A percentile compares a stretch with the other conserved stretches of the same genome.
phyloP scores from a whole-genome alignment of 305 asterid species.

The Rubia peregrina region DNA sequence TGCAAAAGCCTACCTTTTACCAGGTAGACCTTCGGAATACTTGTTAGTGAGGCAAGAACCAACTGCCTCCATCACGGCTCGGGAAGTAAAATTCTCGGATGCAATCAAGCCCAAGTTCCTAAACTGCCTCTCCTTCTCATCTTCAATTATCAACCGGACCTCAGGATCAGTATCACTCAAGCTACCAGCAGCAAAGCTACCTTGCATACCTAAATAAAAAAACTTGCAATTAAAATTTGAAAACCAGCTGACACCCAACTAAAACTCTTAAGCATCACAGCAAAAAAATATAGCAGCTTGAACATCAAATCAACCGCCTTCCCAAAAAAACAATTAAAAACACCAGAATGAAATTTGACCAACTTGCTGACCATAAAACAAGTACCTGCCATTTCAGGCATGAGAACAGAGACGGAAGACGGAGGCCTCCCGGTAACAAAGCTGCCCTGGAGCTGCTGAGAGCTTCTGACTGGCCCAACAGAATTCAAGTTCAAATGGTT shows the following conservation, averaged over 20 bases:
- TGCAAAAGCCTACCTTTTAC: slow-evolving; percentile 57
- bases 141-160: slow-evolving; percentile 56
- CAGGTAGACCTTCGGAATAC: slow-evolving; percentile 94
- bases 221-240: background rate
- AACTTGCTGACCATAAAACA: too few relatives aligned
- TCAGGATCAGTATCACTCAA: slow-evolving; percentile 68
- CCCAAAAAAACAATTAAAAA: too few relatives aligned
- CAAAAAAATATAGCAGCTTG: background rate
- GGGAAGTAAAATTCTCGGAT: slow-evolving; percentile 91
- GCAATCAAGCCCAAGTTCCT: slow-evolving; percentile 93
- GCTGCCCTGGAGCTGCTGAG: slow-evolving; percentile 50
- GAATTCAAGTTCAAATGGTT: slow-evolving; percentile 35
- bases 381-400: slow-evolving; percentile 52
- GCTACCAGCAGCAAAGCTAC: background rate
- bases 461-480: slow-evolving; percentile 41
- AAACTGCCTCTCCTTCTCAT: slow-evolving; percentile 86
- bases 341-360: background rate
- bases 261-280: background rate
- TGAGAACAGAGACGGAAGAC: slow-evolving; percentile 46
- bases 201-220: slow-evolving; percentile 40
- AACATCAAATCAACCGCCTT: background rate
- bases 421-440: slow-evolving; percentile 57
- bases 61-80: slow-evolving; percentile 99
- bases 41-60: slow-evolving; percentile 98
- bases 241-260: background rate